phyloP scores from a whole-genome alignment of 495 filamentous ascomycete species.

The Penicillium mononematosum region DNA sequence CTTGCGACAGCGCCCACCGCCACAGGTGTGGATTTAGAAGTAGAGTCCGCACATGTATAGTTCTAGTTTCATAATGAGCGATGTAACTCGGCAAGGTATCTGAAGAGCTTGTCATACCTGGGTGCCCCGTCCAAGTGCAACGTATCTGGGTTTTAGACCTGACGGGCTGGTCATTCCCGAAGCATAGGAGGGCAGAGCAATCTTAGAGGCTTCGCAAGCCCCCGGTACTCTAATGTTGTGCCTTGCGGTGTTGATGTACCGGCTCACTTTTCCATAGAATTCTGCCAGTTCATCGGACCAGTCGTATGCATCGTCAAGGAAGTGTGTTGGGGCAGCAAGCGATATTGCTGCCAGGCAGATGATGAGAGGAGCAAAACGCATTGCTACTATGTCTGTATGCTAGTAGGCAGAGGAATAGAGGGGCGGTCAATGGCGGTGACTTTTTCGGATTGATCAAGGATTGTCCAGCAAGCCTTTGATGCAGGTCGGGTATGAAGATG shows the following conservation, averaged over 20 bases:
- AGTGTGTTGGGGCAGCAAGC: conserved; percentile 35
- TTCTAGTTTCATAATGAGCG: conserved; percentile 53
- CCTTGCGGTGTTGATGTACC: conserved; percentile 31
- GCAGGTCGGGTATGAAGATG: conserved; percentile 14
- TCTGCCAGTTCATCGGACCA: conserved; percentile 38
- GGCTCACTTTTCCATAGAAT: conserved; percentile 42
- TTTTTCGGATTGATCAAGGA: conserved; percentile 3
- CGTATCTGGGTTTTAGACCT: conserved; percentile 64
- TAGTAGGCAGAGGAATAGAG: background rate
- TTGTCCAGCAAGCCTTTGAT: conserved; percentile 16
- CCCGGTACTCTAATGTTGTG: conserved; percentile 20
- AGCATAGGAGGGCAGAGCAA: conserved; percentile 39
- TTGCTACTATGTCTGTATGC: conserved; percentile 20
- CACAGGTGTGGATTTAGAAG: conserved; percentile 56
- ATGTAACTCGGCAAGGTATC: background rate
- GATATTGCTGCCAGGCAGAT: conserved; percentile 35
- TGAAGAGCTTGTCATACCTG: conserved; percentile 38
- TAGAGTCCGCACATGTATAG: conserved; percentile 74
- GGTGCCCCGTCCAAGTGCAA: conserved; percentile 82
- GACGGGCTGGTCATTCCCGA: conserved; percentile 55
- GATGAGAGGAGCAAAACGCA: conserved; percentile 33
- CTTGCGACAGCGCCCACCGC: conserved; percentile 74
- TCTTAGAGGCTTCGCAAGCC: conserved; percentile 41
- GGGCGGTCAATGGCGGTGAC: background rate
- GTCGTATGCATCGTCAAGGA: conserved; percentile 38